Evolutionary conservation across 768 basidiomycete species (phyloP).

Genomic region (Kwoniella europaea): DNA sequence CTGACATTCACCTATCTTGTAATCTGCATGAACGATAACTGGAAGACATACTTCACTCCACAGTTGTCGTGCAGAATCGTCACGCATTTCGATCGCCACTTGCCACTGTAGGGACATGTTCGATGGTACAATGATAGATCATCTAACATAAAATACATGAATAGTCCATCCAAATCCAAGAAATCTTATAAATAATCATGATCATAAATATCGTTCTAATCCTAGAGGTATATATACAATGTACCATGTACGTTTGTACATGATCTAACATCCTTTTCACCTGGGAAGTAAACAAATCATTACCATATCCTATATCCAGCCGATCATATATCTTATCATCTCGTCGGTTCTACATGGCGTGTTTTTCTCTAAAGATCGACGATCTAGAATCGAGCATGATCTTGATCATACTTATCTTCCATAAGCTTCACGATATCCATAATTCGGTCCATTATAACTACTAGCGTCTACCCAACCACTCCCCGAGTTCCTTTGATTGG

Average conservation of each 20-base stretch:
- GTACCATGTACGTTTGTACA: background rate
- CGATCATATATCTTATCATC: too few relatives aligned
- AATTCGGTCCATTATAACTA: constrained; percentile 23
- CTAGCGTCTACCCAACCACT: constrained; percentile 24
- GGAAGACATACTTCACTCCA: too few relatives aligned
- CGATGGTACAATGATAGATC: too few relatives aligned
- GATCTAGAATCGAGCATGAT: background rate
- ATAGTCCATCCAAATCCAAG: background rate
- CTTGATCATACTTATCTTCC: constrained; percentile 7
- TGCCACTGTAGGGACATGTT: too few relatives aligned
- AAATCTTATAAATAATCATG: background rate
- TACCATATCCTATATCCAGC: too few relatives aligned
- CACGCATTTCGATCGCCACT: too few relatives aligned
- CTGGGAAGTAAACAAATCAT: background rate
- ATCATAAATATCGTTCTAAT: background rate
- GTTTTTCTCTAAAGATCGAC: background rate
- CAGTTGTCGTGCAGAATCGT: too few relatives aligned
- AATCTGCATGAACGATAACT: too few relatives aligned
- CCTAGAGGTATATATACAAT: background rate
- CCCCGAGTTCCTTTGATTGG: background rate
- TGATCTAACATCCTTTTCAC: background rate
- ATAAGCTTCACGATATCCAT: constrained; percentile 27
- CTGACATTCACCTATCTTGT: too few relatives aligned
- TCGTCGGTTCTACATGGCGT: too few relatives aligned
- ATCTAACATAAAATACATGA: too few relatives aligned